Evolutionary conservation across 495 filamentous ascomycete species (phyloP), one percentile per base, ranked within the genome.

Genomic region (Penicillium pulvis): DNA sequence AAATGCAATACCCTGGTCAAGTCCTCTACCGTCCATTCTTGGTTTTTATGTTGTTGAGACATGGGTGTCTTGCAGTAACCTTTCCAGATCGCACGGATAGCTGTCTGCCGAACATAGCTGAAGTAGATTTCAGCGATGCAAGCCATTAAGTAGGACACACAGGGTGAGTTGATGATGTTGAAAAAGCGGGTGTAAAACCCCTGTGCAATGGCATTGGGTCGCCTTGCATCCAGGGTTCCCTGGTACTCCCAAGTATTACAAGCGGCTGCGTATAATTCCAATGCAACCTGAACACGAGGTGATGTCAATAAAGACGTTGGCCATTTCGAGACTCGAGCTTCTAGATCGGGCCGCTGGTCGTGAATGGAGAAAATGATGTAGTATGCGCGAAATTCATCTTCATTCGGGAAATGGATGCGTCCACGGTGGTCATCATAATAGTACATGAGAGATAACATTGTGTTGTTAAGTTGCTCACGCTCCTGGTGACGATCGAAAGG

Each of bases 101-200:
- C 87, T 19, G 81, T 85, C 57, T 88, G 87, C 20, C 94, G 90
- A 24, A 98, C 78, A 16, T 85, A 76, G 51, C 87, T 90, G 74
- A 98, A 98, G 61, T 92, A 90, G 16, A 93, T 87, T 68, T 97
- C 93, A 2, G 93, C 92, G 41, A 97, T 87, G 69, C 93, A 97
- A 6, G 90, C 93, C 88, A 95, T 93, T 19, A 93, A 82, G 71
- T 97, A 98, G 0, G 93, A 91, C 2, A 92, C 84, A 51, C 79
- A 72, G 2, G 81, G 81, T 10, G 88, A 87, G 53, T 85, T 80
- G 42, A 97, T 76, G 39, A 94, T 78, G 2, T 77, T 78, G 74
- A 95, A 98, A 68, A 94, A 94, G 26, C 86, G 82, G 19, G 79
- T 66, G 63, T 84, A 88, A 50, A 87, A 87, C 3, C 85, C 82